These are phyloP conservation scores for Kuraishia piskuri DNA, from an alignment of 805 yeast genomes.

Conservation along the genomic window DNA sequence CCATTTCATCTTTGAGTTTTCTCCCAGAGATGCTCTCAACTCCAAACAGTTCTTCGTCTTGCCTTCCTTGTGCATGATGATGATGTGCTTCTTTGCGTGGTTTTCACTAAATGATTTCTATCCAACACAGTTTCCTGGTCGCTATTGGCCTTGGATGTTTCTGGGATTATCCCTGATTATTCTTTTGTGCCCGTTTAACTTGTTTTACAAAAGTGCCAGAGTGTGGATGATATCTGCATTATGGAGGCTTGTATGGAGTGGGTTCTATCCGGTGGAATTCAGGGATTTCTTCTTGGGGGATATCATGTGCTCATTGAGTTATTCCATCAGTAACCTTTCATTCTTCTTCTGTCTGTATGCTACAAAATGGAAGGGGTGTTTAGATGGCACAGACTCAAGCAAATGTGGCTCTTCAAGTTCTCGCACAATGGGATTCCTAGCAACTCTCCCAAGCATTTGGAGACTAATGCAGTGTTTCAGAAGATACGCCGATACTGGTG, in stretches of 20 bases:
- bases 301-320: conserved; percentile 79
- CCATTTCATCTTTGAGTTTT: conserved; percentile 85
- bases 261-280: conserved; percentile 91
- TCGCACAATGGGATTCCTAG: conserved; percentile 70
- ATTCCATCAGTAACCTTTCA: conserved; percentile 77
- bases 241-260: conserved; percentile 70
- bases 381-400: conserved; percentile 28
- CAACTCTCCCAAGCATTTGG: conserved; percentile 83
- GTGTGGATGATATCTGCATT: conserved; percentile 68
- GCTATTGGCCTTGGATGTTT: conserved; percentile 76
- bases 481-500: conserved; percentile 89
- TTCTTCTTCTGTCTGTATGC: conserved; percentile 80
- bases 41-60: conserved; percentile 57
- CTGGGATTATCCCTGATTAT: conserved; percentile 42
- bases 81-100: conserved; percentile 60
- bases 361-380: conserved; percentile 54
- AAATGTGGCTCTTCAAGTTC: conserved; percentile 76
- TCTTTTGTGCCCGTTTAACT: conserved; percentile 53
- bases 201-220: conserved; percentile 53
- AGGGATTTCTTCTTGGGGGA: conserved; percentile 92
- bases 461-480: conserved; percentile 85
- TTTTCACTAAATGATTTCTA: conserved; percentile 66
- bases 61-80: conserved; percentile 50
- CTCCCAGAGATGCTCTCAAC: conserved; percentile 57
- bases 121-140: conserved; percentile 50